Conservation (phyloP, 1,284 basidiomycete species). For the Hymenochaete sp. region DNA sequence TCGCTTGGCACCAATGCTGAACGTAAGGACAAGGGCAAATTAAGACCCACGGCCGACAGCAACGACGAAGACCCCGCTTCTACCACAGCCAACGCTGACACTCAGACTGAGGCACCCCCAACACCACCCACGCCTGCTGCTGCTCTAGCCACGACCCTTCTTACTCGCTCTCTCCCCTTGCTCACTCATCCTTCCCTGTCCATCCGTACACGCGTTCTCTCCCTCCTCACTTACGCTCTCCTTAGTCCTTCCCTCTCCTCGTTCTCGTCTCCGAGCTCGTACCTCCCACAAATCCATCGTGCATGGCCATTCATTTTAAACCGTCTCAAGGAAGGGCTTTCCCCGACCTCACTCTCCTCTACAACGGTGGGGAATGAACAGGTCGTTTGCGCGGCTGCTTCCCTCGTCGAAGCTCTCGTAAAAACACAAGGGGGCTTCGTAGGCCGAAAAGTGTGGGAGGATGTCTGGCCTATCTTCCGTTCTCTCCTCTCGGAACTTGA, state of each 20-base stretch:
- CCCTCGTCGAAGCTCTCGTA: slow-evolving; percentile 61
- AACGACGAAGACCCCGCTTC: no score
- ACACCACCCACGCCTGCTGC: slow-evolving; percentile 67
- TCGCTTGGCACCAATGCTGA: no score
- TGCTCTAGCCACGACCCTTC: slow-evolving; percentile 70
- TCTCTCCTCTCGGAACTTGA: slow-evolving; percentile 52
- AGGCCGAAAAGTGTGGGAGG: slow-evolving; percentile 74
- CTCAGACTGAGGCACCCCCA: no score
- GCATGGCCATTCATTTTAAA: slow-evolving; percentile 88
- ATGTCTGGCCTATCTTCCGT: slow-evolving; percentile 80
- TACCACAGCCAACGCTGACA: no score
- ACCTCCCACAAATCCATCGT: slow-evolving; percentile 75
- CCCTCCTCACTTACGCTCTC: slow-evolving; percentile 62
- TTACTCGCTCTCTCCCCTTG: slow-evolving; percentile 80
- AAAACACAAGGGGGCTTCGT: slow-evolving; percentile 73
- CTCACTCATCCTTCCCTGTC: slow-evolving; percentile 79
- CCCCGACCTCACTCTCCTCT: no score
- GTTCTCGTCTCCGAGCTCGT: slow-evolving; percentile 40
- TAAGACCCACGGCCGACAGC: no score
- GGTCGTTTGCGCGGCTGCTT: slow-evolving; percentile 70
- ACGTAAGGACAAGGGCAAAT: no score
- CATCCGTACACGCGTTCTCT: slow-evolving; percentile 74
- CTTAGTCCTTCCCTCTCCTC: slow-evolving; percentile 63
- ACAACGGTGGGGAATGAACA: no score
- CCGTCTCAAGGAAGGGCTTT: slow-evolving; percentile 61